Conservation (phyloP, 169 alveolate species). For the Eimeria maxima region DNA sequence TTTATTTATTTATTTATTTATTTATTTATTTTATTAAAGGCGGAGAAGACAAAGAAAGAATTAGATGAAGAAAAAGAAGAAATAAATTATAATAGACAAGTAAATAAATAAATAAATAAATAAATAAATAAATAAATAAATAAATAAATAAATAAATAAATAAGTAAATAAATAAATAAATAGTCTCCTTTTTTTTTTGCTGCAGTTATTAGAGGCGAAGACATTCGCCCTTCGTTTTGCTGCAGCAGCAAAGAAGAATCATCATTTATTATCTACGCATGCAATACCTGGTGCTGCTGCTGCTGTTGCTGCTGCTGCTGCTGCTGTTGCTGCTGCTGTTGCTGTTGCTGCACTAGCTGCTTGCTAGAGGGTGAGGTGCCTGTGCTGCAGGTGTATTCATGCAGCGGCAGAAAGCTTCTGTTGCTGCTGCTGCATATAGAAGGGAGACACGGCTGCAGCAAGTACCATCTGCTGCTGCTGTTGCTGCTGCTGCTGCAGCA, state of each 20-base stretch:
- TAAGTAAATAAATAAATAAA: no score
- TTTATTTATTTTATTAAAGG: background rate
- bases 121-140: no score
- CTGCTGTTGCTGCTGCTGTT: background rate
- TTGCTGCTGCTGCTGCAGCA: conserved; percentile 39
- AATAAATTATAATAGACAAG: no score
- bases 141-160: no score
- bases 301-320: background rate
- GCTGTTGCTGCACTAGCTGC: no score
- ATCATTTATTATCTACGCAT: background rate
- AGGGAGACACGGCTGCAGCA: conserved; percentile 22
- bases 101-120: no score
- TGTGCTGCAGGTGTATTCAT: background rate
- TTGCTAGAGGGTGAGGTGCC: background rate
- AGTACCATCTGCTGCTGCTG: conserved; percentile 28
- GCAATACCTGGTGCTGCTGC: conserved; percentile 14
- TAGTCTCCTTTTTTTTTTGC: background rate
- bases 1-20: background rate
- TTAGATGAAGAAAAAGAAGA: no score
- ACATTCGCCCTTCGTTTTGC: background rate
- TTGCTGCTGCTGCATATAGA: background rate
- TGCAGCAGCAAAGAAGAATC: background rate
- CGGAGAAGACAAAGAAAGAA: no score
- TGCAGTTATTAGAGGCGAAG: background rate
- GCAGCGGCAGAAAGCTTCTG: background rate